phyloP scores from a whole-genome alignment of 176 grass and related monocot species.

The Rhynchospora pubera region DNA sequence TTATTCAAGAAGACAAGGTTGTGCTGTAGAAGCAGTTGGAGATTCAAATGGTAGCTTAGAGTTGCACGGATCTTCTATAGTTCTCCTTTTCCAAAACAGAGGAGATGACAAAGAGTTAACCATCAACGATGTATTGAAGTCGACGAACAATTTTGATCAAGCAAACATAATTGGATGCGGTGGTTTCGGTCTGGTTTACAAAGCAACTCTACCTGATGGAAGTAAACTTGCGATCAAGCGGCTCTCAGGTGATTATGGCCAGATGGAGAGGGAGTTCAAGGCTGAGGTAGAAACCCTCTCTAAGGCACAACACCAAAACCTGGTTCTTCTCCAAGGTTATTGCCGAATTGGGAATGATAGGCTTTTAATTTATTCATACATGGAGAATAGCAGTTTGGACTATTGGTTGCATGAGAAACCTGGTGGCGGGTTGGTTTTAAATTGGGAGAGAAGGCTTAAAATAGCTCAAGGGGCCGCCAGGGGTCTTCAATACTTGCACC shows the following conservation, averaged over 20 bases:
- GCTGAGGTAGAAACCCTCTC: slow-evolving; percentile 92
- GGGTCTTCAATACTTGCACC: slow-evolving; percentile 85
- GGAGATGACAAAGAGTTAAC: slow-evolving; percentile 60
- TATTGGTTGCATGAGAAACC: slow-evolving; percentile 87
- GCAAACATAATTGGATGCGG: slow-evolving; percentile 95
- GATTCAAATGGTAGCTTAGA: slow-evolving; percentile 48
- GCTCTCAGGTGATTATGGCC: slow-evolving; percentile 83
- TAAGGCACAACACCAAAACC: slow-evolving; percentile 84
- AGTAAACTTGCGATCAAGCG: slow-evolving; percentile 72
- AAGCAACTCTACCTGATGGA: slow-evolving; percentile 65
- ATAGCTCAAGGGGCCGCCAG: slow-evolving; percentile 78
- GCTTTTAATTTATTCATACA: slow-evolving; percentile 90
- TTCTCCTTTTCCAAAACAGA: slow-evolving; percentile 83
- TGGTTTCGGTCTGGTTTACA: slow-evolving; percentile 93
- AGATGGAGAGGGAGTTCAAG: slow-evolving; percentile 98
- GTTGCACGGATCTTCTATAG: slow-evolving; percentile 55
- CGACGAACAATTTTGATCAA: slow-evolving; percentile 91
- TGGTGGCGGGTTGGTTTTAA: slow-evolving; percentile 59
- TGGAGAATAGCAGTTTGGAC: slow-evolving; percentile 95
- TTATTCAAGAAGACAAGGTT: slow-evolving; percentile 41
- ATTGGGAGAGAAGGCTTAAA: slow-evolving; percentile 69
- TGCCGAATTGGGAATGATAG: slow-evolving; percentile 76
- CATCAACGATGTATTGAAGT: slow-evolving; percentile 81
- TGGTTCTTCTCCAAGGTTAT: slow-evolving; percentile 98
- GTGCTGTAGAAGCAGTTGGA: slow-evolving; percentile 41